Evolutionary conservation across 2,329 filamentous ascomycete genomes (phyloP).

Genomic region (Trichoderma harzianum): DNA sequence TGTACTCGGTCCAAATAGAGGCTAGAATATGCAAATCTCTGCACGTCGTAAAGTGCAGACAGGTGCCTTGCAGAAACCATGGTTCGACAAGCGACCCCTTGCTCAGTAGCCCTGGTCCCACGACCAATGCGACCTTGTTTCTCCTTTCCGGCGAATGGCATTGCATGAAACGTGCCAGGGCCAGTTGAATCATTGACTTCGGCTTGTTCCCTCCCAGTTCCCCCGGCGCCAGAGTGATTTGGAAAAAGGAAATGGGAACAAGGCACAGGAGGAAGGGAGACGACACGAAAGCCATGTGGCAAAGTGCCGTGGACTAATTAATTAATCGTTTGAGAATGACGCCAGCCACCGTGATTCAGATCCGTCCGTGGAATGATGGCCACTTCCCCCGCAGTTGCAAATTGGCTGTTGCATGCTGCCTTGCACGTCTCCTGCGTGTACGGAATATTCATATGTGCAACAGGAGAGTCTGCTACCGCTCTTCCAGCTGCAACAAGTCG

Average conservation of each 20-base stretch:
- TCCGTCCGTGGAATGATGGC: neutral
- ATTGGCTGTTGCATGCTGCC: neutral
- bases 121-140: constrained; percentile 2
- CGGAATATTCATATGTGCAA: neutral
- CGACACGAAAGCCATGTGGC: constrained; percentile 7
- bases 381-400: neutral
- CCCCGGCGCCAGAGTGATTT: neutral
- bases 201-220: constrained; percentile 10
- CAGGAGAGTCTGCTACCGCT: neutral
- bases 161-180: neutral
- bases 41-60: constrained; percentile 4
- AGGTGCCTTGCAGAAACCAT: constrained; percentile 14
- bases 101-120: neutral
- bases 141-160: neutral
- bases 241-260: neutral
- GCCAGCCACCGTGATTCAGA: constrained; percentile 9
- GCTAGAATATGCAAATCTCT: neutral
- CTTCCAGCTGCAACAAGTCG: neutral
- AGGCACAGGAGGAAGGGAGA: neutral
- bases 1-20: neutral
- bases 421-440: neutral
- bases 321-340: constrained; percentile 12
- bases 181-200: neutral
- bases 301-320: constrained; percentile 8
- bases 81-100: constrained; percentile 11